These are phyloP conservation scores for Arabidopsis lyrata DNA, from an alignment of 441 rosid species.

Conservation along the genomic window DNA sequence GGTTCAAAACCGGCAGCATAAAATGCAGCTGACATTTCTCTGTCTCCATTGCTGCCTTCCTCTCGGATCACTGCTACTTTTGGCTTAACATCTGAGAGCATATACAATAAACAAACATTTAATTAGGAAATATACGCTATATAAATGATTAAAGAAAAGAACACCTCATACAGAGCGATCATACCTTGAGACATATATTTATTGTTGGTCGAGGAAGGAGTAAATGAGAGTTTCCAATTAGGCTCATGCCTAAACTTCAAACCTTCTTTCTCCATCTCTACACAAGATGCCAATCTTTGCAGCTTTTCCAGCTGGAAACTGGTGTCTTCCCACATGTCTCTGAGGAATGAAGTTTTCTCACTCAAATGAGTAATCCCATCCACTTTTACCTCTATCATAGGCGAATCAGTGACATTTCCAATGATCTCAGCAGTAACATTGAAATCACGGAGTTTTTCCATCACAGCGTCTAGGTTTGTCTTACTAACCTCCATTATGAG, in stretches of 20 bases:
- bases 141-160: background rate
- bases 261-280: constrained; percentile 88
- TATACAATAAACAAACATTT: constrained; percentile 7
- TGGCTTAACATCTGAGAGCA: constrained; percentile 61
- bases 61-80: constrained; percentile 93
- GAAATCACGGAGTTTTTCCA: constrained; percentile 54
- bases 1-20: constrained; percentile 95
- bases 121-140: background rate
- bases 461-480: constrained; percentile 62
- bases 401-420: constrained; percentile 73
- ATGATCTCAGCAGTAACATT: constrained; percentile 69
- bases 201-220: constrained; percentile 73
- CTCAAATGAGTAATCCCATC: constrained; percentile 64
- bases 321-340: constrained; percentile 98
- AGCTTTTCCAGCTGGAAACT: constrained; percentile 86
- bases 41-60: constrained; percentile 98
- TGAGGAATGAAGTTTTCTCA: constrained; percentile 66
- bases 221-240: constrained; percentile 76
- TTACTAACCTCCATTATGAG: constrained; percentile 79
- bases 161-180: constrained; percentile 9
- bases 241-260: constrained; percentile 79
- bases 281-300: constrained; percentile 86
- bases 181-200: constrained; percentile 55
- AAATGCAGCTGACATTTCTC: constrained; percentile 97
- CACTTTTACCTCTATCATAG: constrained; percentile 64